These are phyloP conservation scores for Apiospora rasikravindrae DNA, from an alignment of 2,329 filamentous ascomycete genomes.

Conservation along the genomic window DNA sequence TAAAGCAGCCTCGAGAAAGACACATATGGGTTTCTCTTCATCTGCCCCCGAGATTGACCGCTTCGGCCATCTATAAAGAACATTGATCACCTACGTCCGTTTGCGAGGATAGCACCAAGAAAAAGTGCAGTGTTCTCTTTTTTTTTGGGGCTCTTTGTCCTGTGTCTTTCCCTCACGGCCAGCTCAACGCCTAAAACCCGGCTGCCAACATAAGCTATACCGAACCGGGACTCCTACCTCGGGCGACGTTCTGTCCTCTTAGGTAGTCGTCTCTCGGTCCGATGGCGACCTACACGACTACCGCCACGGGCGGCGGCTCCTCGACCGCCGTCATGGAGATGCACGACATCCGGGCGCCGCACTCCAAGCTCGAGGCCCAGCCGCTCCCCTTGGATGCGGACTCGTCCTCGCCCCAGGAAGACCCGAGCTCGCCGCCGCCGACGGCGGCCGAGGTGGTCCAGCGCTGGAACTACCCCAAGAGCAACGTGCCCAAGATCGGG, in stretches of 20 bases:
- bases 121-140: neutral
- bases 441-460: constrained; percentile 38
- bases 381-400: neutral
- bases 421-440: constrained; percentile 26
- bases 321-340: constrained; percentile 20
- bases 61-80: neutral
- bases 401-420: neutral
- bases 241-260: neutral
- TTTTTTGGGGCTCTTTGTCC: too few relatives aligned
- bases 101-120: neutral
- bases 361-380: constrained; percentile 8
- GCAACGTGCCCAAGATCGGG: constrained; percentile 53
- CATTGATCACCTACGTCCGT: neutral
- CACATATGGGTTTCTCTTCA: neutral
- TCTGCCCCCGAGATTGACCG: neutral
- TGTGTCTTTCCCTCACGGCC: neutral
- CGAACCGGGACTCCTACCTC: neutral
- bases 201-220: neutral
- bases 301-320: neutral
- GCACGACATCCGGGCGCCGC: neutral
- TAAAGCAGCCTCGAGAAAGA: neutral
- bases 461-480: constrained; percentile 55
- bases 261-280: neutral
- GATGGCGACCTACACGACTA: constrained; percentile 10
- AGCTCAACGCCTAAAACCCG: neutral